Conservation (phyloP, 2,329 filamentous ascomycete species). For the Hortaea werneckii region DNA sequence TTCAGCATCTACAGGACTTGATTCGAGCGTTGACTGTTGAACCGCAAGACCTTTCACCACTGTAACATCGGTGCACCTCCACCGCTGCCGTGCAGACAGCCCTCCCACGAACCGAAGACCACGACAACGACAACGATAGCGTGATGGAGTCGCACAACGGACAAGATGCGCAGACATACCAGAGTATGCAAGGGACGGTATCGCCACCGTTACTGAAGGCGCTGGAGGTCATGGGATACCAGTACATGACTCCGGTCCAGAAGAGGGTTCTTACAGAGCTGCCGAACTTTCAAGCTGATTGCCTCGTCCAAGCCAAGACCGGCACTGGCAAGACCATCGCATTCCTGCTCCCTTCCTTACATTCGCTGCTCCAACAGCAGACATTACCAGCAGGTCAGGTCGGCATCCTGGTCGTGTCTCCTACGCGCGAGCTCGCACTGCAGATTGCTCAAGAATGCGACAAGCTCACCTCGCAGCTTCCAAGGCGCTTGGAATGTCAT, state of each 20-base stretch:
- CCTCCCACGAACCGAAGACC: too few species aligned
- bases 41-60: too few species aligned
- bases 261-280: constrained; percentile 43
- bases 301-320: constrained; percentile 60
- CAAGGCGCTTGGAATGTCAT: constrained; percentile 66
- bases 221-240: constrained; percentile 11
- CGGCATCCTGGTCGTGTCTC: constrained; percentile 74
- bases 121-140: too few species aligned
- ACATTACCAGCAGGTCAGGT: constrained; percentile 68
- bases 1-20: too few species aligned
- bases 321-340: constrained; percentile 94
- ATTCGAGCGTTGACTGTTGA: too few species aligned
- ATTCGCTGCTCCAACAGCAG: constrained; percentile 67
- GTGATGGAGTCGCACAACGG: background rate
- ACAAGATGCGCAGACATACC: constrained; percentile 10
- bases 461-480: constrained; percentile 77
- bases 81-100: too few species aligned
- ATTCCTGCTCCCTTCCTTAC: constrained; percentile 79
- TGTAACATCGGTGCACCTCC: too few species aligned
- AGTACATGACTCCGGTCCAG: constrained; percentile 36
- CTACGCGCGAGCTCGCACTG: constrained; percentile 57
- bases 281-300: constrained; percentile 40
- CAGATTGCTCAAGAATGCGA: constrained; percentile 61
- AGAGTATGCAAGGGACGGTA: constrained; percentile 7
- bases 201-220: constrained; percentile 9